A percentile compares a stretch with the other conserved stretches of the same genome.
phyloP scores from a whole-genome alignment of 805 yeast species.

The Monosporozyma unispora region DNA sequence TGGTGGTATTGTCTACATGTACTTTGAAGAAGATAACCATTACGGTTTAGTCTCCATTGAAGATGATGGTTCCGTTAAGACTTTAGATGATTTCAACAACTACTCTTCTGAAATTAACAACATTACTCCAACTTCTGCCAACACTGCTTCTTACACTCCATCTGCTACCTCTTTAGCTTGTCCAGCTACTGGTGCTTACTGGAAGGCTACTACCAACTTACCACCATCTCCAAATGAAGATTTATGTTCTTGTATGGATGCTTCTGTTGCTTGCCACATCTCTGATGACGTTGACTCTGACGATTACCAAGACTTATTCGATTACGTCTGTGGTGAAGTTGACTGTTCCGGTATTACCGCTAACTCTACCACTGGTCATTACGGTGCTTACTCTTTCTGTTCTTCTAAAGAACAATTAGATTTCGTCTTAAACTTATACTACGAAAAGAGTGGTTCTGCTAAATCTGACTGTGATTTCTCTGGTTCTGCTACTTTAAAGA shows the following conservation, averaged over 20 bases:
- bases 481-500: slow-evolving; percentile 53
- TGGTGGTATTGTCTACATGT: slow-evolving; percentile 85
- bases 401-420: slow-evolving; percentile 54
- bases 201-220: slow-evolving; percentile 59
- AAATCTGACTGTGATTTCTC: slow-evolving; percentile 54
- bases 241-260: slow-evolving; percentile 55
- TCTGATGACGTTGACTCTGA: slow-evolving; percentile 41
- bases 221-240: slow-evolving; percentile 72
- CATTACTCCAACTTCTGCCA: slow-evolving; percentile 45
- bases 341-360: slow-evolving; percentile 53
- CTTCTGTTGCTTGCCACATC: slow-evolving; percentile 53
- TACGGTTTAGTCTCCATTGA: slow-evolving; percentile 61
- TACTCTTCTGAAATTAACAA: slow-evolving; percentile 49
- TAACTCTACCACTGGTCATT: slow-evolving; percentile 56
- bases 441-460: slow-evolving; percentile 36
- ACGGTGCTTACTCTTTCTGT: slow-evolving; percentile 72
- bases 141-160: slow-evolving; percentile 33
- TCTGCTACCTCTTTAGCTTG: slow-evolving; percentile 44
- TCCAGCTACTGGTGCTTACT: slow-evolving; percentile 46
- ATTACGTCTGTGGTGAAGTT: slow-evolving; percentile 46
- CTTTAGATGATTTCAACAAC: slow-evolving; percentile 55
- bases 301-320: slow-evolving; percentile 53
- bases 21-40: slow-evolving; percentile 65
- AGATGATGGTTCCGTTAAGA: slow-evolving; percentile 38
- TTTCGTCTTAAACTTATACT: slow-evolving; percentile 58